These are phyloP conservation scores for Phyllosticta citribraziliensis DNA, from an alignment of 2,329 filamentous ascomycete species.

Conservation along the genomic window DNA sequence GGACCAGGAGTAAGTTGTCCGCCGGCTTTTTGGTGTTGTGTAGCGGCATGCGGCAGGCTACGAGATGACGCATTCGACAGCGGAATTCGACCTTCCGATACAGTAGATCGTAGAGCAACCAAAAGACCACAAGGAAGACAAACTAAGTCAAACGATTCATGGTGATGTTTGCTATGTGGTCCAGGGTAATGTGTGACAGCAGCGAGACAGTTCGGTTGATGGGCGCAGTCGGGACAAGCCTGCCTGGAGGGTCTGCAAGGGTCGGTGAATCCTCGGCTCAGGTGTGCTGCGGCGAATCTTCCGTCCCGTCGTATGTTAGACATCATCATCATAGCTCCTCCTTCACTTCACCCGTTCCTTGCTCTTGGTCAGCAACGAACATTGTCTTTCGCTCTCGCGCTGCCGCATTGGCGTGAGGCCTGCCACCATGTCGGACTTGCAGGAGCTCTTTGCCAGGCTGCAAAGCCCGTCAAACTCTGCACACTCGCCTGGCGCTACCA, in stretches of 20 bases:
- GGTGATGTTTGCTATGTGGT: neutral
- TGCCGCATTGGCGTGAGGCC: slow-evolving; percentile 6
- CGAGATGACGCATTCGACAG: too few species aligned
- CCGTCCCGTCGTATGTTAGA: neutral
- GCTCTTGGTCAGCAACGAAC: slow-evolving; percentile 1
- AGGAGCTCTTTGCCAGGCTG: slow-evolving; percentile 35
- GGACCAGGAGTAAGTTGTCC: too few species aligned
- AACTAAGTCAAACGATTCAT: too few species aligned
- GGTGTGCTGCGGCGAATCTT: neutral
- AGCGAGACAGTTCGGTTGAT: neutral
- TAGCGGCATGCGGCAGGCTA: too few species aligned
- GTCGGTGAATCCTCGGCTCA: neutral
- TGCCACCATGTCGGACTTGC: slow-evolving; percentile 31
- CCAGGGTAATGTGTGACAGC: neutral
- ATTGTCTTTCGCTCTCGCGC: neutral
- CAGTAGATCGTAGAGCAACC: too few species aligned
- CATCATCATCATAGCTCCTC: slow-evolving; percentile 7
- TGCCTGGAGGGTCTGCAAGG: neutral
- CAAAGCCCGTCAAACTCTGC: slow-evolving; percentile 21
- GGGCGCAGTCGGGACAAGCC: neutral
- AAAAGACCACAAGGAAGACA: too few species aligned
- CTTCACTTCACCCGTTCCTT: slow-evolving; percentile 1
- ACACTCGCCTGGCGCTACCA: slow-evolving; percentile 11
- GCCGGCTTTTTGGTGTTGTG: too few species aligned
- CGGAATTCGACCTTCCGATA: too few species aligned